Conservation (phyloP, 257 asterid species). For the Solanum lycopersicoides region DNA sequence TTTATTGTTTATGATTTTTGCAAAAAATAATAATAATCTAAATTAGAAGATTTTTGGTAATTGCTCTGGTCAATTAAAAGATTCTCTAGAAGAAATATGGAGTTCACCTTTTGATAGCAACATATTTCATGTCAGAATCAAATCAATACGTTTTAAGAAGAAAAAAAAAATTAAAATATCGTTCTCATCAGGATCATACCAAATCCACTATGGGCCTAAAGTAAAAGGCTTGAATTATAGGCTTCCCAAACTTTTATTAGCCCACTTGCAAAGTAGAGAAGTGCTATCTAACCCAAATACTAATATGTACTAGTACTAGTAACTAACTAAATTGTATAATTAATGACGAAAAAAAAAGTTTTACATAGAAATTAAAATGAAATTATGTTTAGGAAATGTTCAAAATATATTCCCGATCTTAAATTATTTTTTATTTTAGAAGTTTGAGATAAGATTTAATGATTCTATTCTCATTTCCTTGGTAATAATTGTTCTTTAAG, state of each 20-base stretch:
- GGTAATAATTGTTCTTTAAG: background rate
- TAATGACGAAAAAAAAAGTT: background rate
- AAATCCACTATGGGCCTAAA: background rate
- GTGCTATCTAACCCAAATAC: background rate
- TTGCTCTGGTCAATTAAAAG: background rate
- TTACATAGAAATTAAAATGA: background rate
- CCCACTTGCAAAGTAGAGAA: background rate
- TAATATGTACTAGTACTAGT: background rate
- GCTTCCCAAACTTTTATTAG: background rate
- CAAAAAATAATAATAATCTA: background rate
- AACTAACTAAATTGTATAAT: background rate
- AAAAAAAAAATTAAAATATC: background rate
- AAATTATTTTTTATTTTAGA: background rate
- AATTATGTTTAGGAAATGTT: background rate
- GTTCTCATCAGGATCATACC: background rate
- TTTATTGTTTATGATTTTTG: background rate
- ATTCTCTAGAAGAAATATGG: background rate
- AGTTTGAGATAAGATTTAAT: too few relatives aligned
- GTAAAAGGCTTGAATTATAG: background rate
- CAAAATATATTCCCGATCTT: background rate
- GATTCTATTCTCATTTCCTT: background rate
- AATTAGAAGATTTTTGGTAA: background rate
- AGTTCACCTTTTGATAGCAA: background rate
- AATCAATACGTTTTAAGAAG: background rate
- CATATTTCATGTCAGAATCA: background rate